Evolutionary conservation across 129 eudicot species (phyloP), one percentile per base, ranked within the genome.

Genomic region (Kitagawia praeruptora): DNA sequence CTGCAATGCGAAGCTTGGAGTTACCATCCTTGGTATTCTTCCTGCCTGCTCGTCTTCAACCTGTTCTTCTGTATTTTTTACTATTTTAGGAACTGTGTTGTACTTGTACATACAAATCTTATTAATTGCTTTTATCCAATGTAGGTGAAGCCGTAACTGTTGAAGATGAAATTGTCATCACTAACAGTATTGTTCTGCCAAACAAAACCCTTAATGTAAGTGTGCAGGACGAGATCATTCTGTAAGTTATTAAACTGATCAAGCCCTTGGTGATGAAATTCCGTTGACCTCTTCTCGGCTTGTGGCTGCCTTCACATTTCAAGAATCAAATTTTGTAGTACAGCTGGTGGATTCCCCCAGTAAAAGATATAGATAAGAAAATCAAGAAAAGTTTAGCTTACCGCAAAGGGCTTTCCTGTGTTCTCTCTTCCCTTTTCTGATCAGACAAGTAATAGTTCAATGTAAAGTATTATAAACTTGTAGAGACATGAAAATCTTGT

Each of bases 111-210:
- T 28, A n/a, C 34, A 14, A 13, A 46, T 75, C 0, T 75, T 13
- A 44, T 13, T 13, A 28, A 75, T 73, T 40, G 27, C 38, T 40
- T 78, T 6, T 39, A 70, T 48, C 78, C 81, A 78, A 80, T 87
- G 54, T 87, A 89, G 99, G 99, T 46, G 99, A 96, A 81, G 89
- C 97, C 2, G 99, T 92, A 77, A 81, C 82, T 8, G 99, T 96
- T 64, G 99, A 96, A 84, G 99, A 96, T 79, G 98, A 96, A 84
- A 97, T 96, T 41, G 98, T 96, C 38, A 93, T 96, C 74, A 92
- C 79, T 40, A 90, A 88, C 87, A 85, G 97, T 89, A 96, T 96
- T 47, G 97, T 96, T 80, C 95, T 96, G 37, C 99, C 96, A 49
- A 86, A 96, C 75, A 92, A 92, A 85, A 82, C 84, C 23, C 97